A percentile compares a stretch with the other conserved stretches of the same genome.
phyloP scores from a whole-genome alignment of 129 eudicot genomes.

The Kitagawia praeruptora region DNA sequence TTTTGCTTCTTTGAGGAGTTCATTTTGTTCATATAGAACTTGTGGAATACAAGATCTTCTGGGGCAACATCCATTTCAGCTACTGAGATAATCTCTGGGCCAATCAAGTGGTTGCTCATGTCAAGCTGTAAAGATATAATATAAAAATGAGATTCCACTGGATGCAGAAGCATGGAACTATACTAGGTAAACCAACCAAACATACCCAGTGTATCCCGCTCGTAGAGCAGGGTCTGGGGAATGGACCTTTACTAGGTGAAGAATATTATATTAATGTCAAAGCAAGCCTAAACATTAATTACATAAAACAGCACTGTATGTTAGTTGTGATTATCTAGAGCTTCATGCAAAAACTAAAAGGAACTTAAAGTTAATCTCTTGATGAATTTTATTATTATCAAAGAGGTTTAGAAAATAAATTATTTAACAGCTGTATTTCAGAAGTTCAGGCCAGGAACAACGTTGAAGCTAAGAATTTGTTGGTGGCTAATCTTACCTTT shows the following conservation, averaged over 20 bases:
- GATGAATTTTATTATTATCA: neutral
- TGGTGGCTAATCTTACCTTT: constrained; percentile 44
- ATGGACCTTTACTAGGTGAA: neutral
- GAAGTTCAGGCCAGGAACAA: neutral
- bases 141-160: neutral
- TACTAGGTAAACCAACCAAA: neutral
- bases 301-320: neutral
- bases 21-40: constrained; percentile 85
- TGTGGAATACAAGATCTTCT: constrained; percentile 89
- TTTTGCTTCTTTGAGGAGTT: constrained; percentile 58
- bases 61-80: constrained; percentile 90
- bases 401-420: neutral
- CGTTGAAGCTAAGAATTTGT: neutral
- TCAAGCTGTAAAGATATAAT: constrained; percentile 45
- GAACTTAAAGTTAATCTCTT: neutral
- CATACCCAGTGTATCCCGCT: neutral
- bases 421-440: neutral
- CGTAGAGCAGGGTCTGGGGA: neutral
- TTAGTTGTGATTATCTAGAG: neutral
- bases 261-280: neutral
- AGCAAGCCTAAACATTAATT: neutral
- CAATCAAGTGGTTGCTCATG: constrained; percentile 70
- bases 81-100: constrained; percentile 69
- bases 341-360: neutral
- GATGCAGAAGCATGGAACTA: neutral